Conservation (phyloP, 805 yeast species). For the Metschnikowia picachoensis region DNA sequence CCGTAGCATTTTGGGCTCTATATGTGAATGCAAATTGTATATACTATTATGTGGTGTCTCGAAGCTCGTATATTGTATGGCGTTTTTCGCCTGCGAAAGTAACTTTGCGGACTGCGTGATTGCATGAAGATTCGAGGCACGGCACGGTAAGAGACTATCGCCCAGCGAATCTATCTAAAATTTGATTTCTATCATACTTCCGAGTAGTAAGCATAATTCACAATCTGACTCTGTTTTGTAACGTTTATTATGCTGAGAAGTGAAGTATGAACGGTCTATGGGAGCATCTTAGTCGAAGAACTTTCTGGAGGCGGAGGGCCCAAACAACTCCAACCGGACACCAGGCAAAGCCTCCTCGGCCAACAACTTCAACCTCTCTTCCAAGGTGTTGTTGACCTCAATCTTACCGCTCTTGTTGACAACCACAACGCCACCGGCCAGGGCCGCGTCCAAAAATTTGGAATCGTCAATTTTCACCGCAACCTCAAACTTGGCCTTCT, state of each 20-base stretch:
- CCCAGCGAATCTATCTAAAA: too few relatives aligned
- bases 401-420: constrained; percentile 74
- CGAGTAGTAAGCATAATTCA: too few relatives aligned
- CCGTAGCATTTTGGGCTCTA: constrained; percentile 5
- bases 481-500: constrained; percentile 55
- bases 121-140: too few relatives aligned
- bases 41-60: too few relatives aligned
- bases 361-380: constrained; percentile 84
- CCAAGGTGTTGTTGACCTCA: constrained; percentile 87
- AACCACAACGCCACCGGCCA: constrained; percentile 83
- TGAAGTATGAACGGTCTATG: constrained; percentile 7
- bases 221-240: not conserved
- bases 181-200: too few relatives aligned
- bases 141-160: too few relatives aligned
- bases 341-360: constrained; percentile 88
- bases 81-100: too few relatives aligned
- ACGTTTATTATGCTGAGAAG: constrained; percentile 10
- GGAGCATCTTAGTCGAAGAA: constrained; percentile 63
- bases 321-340: constrained; percentile 84
- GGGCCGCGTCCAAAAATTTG: constrained; percentile 54
- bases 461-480: constrained; percentile 54
- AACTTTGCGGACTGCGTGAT: too few relatives aligned
- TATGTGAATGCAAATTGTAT: too few relatives aligned
- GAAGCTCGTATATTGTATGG: too few relatives aligned
- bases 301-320: constrained; percentile 80